These are phyloP conservation scores for Bodo saltans DNA, from an alignment of 78 protist species.

Conservation along the genomic window DNA sequence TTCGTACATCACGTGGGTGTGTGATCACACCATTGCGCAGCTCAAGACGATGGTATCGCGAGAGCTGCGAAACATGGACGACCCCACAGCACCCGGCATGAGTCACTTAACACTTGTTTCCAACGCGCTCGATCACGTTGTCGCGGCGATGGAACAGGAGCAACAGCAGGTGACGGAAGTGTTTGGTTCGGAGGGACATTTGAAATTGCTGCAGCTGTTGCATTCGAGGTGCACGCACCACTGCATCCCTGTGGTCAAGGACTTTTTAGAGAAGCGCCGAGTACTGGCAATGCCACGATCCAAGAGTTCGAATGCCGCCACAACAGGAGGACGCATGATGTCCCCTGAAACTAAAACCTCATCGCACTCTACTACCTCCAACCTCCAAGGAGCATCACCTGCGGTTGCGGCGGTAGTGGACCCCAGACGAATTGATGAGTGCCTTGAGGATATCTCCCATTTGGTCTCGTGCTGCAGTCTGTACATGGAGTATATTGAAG, in stretches of 20 bases:
- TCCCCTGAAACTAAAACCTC: too few species aligned
- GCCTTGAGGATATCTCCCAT: slow-evolving; percentile 14
- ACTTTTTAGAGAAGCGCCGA: neutral
- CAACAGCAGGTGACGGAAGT: neutral
- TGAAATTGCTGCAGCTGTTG: neutral
- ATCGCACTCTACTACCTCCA: neutral
- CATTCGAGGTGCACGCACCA: neutral
- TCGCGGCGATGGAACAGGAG: neutral
- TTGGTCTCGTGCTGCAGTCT: neutral
- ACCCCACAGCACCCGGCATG: neutral
- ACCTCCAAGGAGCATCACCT: neutral
- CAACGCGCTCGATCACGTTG: slow-evolving; percentile 6
- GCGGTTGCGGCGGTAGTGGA: neutral
- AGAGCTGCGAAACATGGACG: neutral
- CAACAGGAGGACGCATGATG: too few species aligned
- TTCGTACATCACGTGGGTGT: neutral
- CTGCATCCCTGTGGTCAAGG: neutral
- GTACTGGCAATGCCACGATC: too few species aligned
- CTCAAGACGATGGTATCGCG: neutral
- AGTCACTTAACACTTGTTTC: neutral
- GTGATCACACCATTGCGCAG: neutral
- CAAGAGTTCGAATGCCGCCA: too few species aligned
- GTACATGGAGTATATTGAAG: neutral
- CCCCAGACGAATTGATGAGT: neutral
- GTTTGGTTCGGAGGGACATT: neutral